Conservation (phyloP, 2,329 filamentous ascomycete genomes). For the Ophiostoma quercus region DNA sequence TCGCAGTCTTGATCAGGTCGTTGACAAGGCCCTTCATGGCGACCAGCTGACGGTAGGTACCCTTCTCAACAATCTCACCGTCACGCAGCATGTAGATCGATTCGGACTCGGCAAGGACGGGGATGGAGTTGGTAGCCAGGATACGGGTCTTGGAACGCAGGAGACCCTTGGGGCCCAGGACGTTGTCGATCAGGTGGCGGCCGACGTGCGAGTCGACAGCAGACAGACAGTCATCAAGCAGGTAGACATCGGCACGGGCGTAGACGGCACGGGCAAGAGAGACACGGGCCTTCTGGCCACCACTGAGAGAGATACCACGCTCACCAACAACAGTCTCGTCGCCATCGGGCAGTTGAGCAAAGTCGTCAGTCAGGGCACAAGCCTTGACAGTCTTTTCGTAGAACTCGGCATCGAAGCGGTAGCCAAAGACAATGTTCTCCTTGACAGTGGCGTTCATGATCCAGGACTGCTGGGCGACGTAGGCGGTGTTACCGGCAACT, state of each 20-base stretch:
- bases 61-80: conserved; percentile 76
- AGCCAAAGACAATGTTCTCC: conserved; percentile 95
- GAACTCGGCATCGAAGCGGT: conserved; percentile 87
- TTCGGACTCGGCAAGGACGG: conserved; percentile 82
- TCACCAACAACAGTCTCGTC: conserved; percentile 97
- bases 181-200: conserved; percentile 88
- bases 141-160: conserved; percentile 83
- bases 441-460: conserved; percentile 97
- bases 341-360: conserved; percentile 85
- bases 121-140: conserved; percentile 90
- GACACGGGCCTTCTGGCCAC: conserved; percentile 91
- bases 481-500: conserved; percentile 77
- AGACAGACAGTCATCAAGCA: conserved; percentile 89
- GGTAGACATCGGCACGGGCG: conserved; percentile 90
- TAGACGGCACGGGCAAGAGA: conserved; percentile 92
- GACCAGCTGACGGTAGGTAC: conserved; percentile 84
- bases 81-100: conserved; percentile 82
- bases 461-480: conserved; percentile 90
- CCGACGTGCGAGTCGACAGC: conserved; percentile 98
- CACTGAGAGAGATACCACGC: conserved; percentile 90
- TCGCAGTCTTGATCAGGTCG: conserved; percentile 73
- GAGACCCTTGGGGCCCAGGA: conserved; percentile 79
- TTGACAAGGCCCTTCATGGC: conserved; percentile 90
- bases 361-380: conserved; percentile 86
- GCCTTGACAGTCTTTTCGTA: conserved; percentile 90